Conservation (phyloP, 2,329 filamentous ascomycete species). For the Fusarium veterinarium region DNA sequence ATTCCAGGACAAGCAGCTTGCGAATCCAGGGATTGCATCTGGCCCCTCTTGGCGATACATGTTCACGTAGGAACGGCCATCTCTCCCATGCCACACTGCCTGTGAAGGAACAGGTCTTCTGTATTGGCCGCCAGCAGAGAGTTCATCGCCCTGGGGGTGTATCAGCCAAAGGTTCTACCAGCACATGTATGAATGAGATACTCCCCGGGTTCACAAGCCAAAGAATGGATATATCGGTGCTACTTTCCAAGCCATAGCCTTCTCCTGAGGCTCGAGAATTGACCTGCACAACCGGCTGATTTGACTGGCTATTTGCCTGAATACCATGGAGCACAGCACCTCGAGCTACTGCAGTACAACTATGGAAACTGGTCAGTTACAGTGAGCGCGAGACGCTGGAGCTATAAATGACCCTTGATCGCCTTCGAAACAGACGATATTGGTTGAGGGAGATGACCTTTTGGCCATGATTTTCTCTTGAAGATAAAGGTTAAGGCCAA, state of each 20-base stretch:
- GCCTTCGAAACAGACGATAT: no score
- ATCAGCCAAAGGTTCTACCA: background rate
- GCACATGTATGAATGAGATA: background rate
- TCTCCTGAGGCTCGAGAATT: background rate
- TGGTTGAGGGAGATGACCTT: background rate
- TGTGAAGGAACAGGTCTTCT: background rate
- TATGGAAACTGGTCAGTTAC: background rate
- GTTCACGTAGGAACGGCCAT: no score
- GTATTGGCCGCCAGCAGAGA: background rate
- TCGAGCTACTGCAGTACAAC: background rate
- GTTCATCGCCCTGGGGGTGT: background rate
- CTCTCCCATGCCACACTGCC: background rate
- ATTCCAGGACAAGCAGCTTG: background rate
- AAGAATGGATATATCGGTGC: no score
- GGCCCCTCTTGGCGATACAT: no score
- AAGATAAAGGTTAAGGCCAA: background rate
- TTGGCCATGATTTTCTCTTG: background rate
- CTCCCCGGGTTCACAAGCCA: background rate
- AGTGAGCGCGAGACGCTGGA: background rate
- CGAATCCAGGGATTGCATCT: no score
- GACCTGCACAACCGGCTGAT: background rate
- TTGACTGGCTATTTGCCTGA: background rate
- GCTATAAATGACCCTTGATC: no score
- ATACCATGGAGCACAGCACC: background rate
- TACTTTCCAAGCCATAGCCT: background rate